Evolutionary conservation across 306 rosid genomes (phyloP), one percentile per base, ranked within the genome.

Genomic region (Vachellia collinsii): DNA sequence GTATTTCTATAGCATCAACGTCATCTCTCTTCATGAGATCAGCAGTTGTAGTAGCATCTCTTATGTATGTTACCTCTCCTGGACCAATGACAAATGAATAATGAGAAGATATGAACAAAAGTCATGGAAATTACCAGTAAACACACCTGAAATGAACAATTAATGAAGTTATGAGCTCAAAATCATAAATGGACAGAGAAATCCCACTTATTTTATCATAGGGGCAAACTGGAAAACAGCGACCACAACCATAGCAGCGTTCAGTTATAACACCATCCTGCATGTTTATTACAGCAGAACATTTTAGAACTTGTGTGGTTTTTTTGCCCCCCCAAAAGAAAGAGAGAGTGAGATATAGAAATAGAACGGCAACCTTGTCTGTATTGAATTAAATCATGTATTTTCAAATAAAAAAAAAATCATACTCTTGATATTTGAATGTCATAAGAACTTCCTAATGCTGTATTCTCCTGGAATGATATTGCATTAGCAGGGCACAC

Each of bases 161-260:
- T 51, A 38, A 63, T 23, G 70, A 64, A 83, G 38, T 29, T 66
- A 75, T 10, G 80, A 81, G 29, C 74, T 70, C 25, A 61, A 41
- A 75, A 66, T 71, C 68, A 50, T 47, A 59, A 37, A 43, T 70
- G 38, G 70, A 83, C 72, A 29, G 48, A 75, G 77, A 71, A 47
- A 46, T 72, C 86, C 4, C 77, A 94, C 98, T 94, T 87, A 94
- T 94, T 87, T 91, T 88, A 79, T 94, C 97, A 14, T 88, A 94
- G 56, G 98, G 98, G 82, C 98, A 94, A 75, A 92, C 86, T n/a
- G 98, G 98, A 80, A 88, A 83, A 88, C 98, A 94, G 42, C 97
- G 97, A 37, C 98, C 97, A 75, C 98, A 94, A 37, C 98, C 98
- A 82, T 94, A 94, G 75, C 98, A 94, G 46, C 98, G 97, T 58